These are phyloP conservation scores for Globisporangium solare DNA, from an alignment of 352 stramenopile genomes.

Conservation along the genomic window DNA sequence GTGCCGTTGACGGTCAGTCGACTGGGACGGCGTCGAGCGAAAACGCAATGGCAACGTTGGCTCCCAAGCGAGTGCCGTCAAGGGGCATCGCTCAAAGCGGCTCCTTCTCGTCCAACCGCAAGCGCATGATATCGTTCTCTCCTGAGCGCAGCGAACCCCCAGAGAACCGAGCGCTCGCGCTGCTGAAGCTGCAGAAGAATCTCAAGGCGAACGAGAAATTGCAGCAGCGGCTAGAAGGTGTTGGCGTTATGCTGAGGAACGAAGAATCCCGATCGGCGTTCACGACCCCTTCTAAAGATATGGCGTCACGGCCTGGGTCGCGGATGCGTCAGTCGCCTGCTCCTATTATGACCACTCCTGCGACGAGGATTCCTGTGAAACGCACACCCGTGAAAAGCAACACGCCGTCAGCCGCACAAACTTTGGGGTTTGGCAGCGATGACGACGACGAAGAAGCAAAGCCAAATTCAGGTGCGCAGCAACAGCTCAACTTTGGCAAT, in stretches of 20 bases:
- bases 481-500: not conserved
- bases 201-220: constrained; percentile 68
- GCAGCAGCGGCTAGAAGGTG: constrained; percentile 50
- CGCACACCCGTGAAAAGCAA: constrained; percentile 5
- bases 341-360: constrained; percentile 1
- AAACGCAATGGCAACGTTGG: not conserved
- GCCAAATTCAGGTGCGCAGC: not conserved
- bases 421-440: constrained; percentile 12
- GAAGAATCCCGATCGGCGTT: constrained; percentile 13
- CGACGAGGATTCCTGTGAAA: constrained; percentile 7
- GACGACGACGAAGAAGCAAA: constrained; percentile 1
- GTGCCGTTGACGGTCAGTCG: not conserved
- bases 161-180: constrained; percentile 45
- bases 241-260: constrained; percentile 11
- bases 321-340: constrained; percentile 7
- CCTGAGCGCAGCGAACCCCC: constrained; percentile 50
- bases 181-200: constrained; percentile 65
- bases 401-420: constrained; percentile 12
- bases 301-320: not conserved
- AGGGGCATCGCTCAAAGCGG: constrained; percentile 67
- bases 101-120: constrained; percentile 57
- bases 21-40: not conserved
- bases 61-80: constrained; percentile 18
- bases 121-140: constrained; percentile 82
- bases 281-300: constrained; percentile 14